These are phyloP conservation scores for Aurantiochytrium sp. DNA, from an alignment of 108 stramenopile genomes.

Conservation along the genomic window DNA sequence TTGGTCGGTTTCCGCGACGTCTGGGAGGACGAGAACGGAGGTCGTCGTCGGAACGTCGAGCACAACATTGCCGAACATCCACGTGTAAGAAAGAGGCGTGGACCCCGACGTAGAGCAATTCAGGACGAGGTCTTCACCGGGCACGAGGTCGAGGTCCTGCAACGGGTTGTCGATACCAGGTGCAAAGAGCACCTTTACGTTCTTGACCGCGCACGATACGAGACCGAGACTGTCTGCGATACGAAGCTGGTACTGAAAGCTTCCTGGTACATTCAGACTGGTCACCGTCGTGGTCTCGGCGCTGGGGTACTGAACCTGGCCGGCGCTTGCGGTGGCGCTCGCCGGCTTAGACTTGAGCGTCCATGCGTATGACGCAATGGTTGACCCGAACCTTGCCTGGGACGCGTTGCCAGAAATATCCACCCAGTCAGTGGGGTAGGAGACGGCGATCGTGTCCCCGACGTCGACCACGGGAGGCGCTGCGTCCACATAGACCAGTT, in stretches of 20 bases:
- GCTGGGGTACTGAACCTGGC: not conserved
- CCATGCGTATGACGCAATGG: not conserved
- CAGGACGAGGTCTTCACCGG: not conserved
- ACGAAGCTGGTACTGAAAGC: not conserved
- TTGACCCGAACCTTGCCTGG: not conserved
- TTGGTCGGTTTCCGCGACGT: constrained; percentile 1
- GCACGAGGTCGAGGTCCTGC: not conserved
- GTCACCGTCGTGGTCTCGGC: not conserved
- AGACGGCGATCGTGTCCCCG: not conserved
- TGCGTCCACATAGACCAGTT: not conserved
- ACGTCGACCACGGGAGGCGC: not conserved
- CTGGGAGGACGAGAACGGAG: not conserved
- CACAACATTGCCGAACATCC: not conserved
- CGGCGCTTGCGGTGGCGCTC: not conserved
- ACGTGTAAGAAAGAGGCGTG: not conserved
- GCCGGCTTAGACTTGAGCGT: not conserved
- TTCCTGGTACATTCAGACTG: not conserved
- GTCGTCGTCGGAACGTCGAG: not conserved
- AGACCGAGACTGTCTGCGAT: not conserved
- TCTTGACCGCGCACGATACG: not conserved
- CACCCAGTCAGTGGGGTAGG: not conserved
- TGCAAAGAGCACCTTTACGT: not conserved
- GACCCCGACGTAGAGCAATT: not conserved
- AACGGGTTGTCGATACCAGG: not conserved
- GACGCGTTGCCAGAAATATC: not conserved